A percentile compares a stretch with the other conserved stretches of the same genome.
phyloP scores from a whole-genome alignment of 2,329 filamentous ascomycete genomes.

The Trichoderma sp. region DNA sequence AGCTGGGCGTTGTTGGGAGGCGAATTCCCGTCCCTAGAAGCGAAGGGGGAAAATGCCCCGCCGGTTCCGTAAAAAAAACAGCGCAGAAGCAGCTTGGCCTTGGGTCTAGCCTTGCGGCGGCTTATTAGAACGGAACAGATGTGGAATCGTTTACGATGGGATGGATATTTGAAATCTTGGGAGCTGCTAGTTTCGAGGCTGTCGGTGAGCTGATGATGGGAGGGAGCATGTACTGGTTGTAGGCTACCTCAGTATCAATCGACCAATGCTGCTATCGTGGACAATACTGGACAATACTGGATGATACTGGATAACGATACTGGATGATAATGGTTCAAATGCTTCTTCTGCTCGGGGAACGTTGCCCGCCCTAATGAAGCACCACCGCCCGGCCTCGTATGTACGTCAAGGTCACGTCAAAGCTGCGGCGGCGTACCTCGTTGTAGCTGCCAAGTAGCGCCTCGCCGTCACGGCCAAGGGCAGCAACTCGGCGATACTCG shows the following conservation, averaged over 20 bases:
- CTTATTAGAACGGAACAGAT: neutral
- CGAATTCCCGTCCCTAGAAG: neutral
- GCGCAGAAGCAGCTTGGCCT: neutral
- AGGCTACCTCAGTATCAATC: too few species aligned
- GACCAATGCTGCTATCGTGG: too few species aligned
- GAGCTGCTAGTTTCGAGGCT: neutral
- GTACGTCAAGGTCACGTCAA: neutral
- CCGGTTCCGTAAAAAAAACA: conserved; percentile 19
- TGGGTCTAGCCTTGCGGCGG: conserved; percentile 6
- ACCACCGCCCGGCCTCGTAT: neutral
- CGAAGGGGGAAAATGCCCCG: conserved; percentile 11
- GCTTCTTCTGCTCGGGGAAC: neutral
- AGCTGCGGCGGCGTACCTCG: neutral
- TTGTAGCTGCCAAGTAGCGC: neutral
- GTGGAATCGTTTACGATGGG: neutral
- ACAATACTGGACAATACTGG: too few species aligned
- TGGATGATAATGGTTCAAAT: too few species aligned
- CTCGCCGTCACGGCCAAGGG: neutral
- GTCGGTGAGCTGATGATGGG: conserved; percentile 3
- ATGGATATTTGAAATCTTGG: neutral
- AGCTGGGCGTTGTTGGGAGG: conserved; percentile 11
- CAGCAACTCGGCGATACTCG: conserved; percentile 2
- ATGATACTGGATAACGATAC: too few species aligned
- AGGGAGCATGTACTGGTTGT: too few species aligned
- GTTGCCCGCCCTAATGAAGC: neutral